Evolutionary conservation across 2,329 filamentous ascomycete species (phyloP).

Genomic region (Xylaria sp.): DNA sequence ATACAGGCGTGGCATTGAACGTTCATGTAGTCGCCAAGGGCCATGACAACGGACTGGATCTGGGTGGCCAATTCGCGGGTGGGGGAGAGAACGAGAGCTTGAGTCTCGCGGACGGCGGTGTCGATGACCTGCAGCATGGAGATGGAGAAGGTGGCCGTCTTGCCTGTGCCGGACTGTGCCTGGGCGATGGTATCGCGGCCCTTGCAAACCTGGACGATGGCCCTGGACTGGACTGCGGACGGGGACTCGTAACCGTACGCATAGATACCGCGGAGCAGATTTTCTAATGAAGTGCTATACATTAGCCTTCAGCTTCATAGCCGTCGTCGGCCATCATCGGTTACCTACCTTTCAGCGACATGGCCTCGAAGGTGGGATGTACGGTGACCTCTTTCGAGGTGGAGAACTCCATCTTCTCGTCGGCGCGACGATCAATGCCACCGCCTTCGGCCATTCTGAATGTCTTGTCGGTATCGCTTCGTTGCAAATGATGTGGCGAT

Average conservation of each 20-base stretch:
- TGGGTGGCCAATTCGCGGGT: constrained; percentile 97
- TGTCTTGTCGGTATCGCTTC: constrained; percentile 13
- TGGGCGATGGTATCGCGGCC: constrained; percentile 98
- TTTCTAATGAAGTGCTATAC: constrained; percentile 67
- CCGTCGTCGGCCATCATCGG: not conserved
- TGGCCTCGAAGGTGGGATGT: constrained; percentile 91
- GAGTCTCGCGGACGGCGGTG: constrained; percentile 89
- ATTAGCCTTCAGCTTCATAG: constrained; percentile 5
- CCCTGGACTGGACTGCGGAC: constrained; percentile 95
- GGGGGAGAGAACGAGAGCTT: constrained; percentile 93
- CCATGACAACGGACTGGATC: constrained; percentile 98
- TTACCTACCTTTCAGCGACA: constrained; percentile 86
- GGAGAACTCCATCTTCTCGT: constrained; percentile 97
- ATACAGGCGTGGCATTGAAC: constrained; percentile 99
- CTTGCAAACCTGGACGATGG: constrained; percentile 99
- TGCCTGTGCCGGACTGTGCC: constrained; percentile 95
- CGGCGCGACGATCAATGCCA: constrained; percentile 87
- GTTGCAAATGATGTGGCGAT: not conserved
- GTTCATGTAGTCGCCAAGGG: constrained; percentile 99
- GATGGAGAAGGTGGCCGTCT: constrained; percentile 96
- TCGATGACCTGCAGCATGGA: constrained; percentile 97
- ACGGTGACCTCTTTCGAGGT: constrained; percentile 98
- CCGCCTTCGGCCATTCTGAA: constrained; percentile 82
- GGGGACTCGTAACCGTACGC: constrained; percentile 99
- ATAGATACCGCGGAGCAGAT: constrained; percentile 95